phyloP scores from a whole-genome alignment of 192 early-diverging fungal genomes.

The Entomortierella chlamydospora region DNA sequence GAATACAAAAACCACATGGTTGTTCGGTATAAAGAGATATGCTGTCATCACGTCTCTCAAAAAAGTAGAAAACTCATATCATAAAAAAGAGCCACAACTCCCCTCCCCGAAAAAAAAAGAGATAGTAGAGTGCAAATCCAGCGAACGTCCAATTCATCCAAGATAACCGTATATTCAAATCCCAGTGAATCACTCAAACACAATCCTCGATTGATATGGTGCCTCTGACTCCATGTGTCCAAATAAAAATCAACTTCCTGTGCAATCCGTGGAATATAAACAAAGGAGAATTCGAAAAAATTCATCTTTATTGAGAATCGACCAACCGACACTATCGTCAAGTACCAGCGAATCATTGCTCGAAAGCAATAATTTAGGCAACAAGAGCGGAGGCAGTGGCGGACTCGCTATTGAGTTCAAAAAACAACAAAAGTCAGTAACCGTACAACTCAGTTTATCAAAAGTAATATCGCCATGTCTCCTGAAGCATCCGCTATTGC shows the following conservation, averaged over 20 bases:
- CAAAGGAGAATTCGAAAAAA: not conserved
- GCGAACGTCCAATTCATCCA: no score
- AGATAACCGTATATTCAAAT: not conserved
- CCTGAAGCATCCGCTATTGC: no score
- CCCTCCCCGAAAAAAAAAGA: not conserved
- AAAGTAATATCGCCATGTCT: no score
- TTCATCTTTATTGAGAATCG: slow-evolving; percentile 46
- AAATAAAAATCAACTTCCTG: not conserved
- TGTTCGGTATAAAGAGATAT: slow-evolving; percentile 15
- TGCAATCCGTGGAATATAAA: not conserved
- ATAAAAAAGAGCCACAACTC: not conserved
- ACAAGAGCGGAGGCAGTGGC: slow-evolving; percentile 86
- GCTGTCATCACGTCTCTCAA: slow-evolving; percentile 50
- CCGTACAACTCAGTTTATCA: no score
- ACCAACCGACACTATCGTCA: slow-evolving; percentile 23
- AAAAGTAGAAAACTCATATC: not conserved
- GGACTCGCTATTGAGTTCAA: slow-evolving; percentile 71
- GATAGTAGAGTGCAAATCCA: no score
- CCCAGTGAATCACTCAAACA: no score
- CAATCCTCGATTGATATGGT: no score
- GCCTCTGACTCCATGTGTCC: no score
- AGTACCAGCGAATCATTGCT: slow-evolving; percentile 6
- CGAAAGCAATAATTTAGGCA: slow-evolving; percentile 68
- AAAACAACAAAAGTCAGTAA: not conserved
- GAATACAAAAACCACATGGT: slow-evolving; percentile 53